Evolutionary conservation across 129 eudicot genomes (phyloP).

Genomic region (Chrysanthemum seticuspe): DNA sequence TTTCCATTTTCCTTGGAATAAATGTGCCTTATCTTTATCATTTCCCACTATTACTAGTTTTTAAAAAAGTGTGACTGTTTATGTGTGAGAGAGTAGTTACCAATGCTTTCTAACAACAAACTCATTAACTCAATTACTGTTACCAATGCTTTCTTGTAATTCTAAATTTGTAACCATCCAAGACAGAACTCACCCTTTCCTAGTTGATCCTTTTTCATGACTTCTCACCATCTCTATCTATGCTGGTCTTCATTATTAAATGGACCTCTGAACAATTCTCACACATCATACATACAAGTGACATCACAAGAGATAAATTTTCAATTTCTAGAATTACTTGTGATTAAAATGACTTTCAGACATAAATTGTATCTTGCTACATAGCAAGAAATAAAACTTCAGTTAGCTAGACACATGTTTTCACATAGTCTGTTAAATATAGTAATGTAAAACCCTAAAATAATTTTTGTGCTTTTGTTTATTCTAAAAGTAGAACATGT

Average conservation of each 20-base stretch:
- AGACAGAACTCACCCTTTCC: constrained; percentile 21
- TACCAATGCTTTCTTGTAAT: constrained; percentile 48
- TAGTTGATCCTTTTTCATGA: constrained; percentile 21
- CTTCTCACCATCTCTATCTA: constrained; percentile 16
- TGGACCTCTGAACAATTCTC: constrained; percentile 7
- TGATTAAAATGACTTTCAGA: no score
- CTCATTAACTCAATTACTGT: constrained; percentile 24
- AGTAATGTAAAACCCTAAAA: no score
- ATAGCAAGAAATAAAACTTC: no score
- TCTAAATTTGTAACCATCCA: constrained; percentile 36
- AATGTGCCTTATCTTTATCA: constrained; percentile 44
- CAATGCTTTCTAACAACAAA: constrained; percentile 8
- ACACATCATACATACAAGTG: constrained; percentile 9
- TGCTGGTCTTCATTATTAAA: constrained; percentile 10
- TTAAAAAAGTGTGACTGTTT: constrained; percentile 20
- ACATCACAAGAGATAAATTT: not conserved
- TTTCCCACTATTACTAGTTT: constrained; percentile 14
- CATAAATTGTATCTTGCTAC: no score
- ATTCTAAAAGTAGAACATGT: no score
- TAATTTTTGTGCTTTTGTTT: no score
- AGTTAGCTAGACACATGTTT: no score
- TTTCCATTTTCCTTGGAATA: constrained; percentile 49
- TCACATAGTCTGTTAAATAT: no score
- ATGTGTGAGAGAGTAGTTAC: constrained; percentile 14
- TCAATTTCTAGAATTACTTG: not conserved